Evolutionary conservation across 805 yeast genomes (phyloP), one percentile per base, ranked within the genome.

Genomic region (Sugiyamaella qingdaonensis): DNA sequence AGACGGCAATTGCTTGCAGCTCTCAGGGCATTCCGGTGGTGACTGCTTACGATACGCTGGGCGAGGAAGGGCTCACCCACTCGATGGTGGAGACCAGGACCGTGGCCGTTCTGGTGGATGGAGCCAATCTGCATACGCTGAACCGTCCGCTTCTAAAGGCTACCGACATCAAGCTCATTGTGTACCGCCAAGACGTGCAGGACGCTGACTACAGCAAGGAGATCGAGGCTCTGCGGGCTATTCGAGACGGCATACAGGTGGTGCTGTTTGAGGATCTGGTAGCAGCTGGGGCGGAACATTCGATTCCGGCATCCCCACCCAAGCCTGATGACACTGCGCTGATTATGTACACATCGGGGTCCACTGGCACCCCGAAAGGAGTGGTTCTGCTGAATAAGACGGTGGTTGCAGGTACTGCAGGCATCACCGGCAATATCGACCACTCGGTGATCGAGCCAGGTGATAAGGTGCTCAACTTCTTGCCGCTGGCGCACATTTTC

Each of bases 401-500:
- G 69, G 78, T 94, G 45, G 73, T 92, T 51, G 87, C 96, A 19
- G 97, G 96, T 67, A 70, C 88, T 34, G 94, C 85, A 54, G 99
- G 99, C 73, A 82, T 88, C 54, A 69, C 85, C 27, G 74, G 81
- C 43, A 78, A 80, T 62, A 83, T 89, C 49, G 76, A 77, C 44
- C 74, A 80, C 52, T 70, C 72, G 18, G 50, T 71, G 43, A 79
- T 89, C 49, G 71, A 64, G 53, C 71, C 73, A 19, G 69, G 70
- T 34, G 98, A 94, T 72, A 78, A 89, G 61, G 73, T 92, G 58
- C 82, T 94, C 69, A 85, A 91, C 14, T 91, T 92, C 69, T 79
- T 94, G 68, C 99, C 99, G 10, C 79, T 94, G 65, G 99, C 99
- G 8, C 99, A 94, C 67, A 94, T 94, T 62, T 88, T 94, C 62